phyloP scores from a whole-genome alignment of 2,329 filamentous ascomycete species.

The Cladophialophora yegresii region DNA sequence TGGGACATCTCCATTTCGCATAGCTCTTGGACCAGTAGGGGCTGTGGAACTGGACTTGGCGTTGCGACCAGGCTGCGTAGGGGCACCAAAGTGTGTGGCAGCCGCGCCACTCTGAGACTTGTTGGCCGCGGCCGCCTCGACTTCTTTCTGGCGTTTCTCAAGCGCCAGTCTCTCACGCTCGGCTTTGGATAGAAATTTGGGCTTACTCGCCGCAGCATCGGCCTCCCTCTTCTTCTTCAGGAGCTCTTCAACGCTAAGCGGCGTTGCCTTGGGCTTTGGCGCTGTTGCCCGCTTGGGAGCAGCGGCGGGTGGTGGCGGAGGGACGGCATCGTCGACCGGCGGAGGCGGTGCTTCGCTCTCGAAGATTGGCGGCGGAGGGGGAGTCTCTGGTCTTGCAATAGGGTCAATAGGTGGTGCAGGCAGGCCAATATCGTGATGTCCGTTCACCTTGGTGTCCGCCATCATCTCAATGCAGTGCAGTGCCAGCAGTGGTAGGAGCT shows the following conservation, averaged over 20 bases:
- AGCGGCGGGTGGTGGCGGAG: constrained; percentile 49
- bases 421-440: constrained; percentile 34
- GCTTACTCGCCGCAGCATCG: constrained; percentile 81
- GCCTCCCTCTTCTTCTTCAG: constrained; percentile 82
- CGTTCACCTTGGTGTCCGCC: constrained; percentile 42
- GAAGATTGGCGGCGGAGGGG: constrained; percentile 31
- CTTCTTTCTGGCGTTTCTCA: constrained; percentile 74
- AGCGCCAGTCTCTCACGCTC: constrained; percentile 77
- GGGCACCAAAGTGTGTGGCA: constrained; percentile 14
- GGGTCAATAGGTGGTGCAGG: constrained; percentile 44
- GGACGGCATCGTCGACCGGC: constrained; percentile 32
- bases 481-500: neutral
- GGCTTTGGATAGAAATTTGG: constrained; percentile 81
- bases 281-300: constrained; percentile 45
- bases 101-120: constrained; percentile 22
- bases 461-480: constrained; percentile 34
- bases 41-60: constrained; percentile 42
- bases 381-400: constrained; percentile 39
- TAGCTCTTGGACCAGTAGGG: constrained; percentile 72
- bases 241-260: constrained; percentile 82
- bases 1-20: constrained; percentile 55
- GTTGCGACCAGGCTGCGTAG: neutral
- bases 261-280: constrained; percentile 49
- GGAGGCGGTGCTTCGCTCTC: constrained; percentile 36
- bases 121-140: constrained; percentile 52